Evolutionary conservation across 1,284 basidiomycete genomes (phyloP).

Genomic region (Apiotrichum siamense): DNA sequence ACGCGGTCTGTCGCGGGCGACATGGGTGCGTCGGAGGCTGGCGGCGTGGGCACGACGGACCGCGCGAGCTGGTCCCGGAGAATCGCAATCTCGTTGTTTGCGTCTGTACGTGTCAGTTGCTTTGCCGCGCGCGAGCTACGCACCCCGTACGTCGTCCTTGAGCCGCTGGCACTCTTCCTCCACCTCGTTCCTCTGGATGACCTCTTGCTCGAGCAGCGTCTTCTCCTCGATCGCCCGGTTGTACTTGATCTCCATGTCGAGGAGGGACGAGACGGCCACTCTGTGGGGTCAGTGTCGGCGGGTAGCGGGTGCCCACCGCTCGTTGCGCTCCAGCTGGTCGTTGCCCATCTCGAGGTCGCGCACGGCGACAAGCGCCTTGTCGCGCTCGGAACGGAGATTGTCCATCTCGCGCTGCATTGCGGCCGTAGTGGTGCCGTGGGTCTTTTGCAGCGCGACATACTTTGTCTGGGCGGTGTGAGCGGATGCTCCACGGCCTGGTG

Average conservation of each 20-base stretch:
- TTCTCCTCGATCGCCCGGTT: conserved; percentile 90
- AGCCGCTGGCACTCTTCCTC: conserved; percentile 89
- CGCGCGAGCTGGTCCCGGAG: conserved; percentile 60
- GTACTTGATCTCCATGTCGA: conserved; percentile 87
- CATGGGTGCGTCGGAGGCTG: conserved; percentile 32
- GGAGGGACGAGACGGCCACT: conserved; percentile 81
- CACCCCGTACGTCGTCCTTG: conserved; percentile 89
- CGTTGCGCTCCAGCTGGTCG: conserved; percentile 87
- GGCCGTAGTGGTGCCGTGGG: conserved; percentile 72
- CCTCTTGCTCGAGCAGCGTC: conserved; percentile 90
- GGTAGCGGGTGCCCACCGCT: conserved; percentile 50
- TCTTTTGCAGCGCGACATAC: conserved; percentile 81
- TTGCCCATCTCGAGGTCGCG: conserved; percentile 93
- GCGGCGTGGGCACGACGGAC: conserved; percentile 30
- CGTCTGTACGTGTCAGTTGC: conserved; percentile 31
- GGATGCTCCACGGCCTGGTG: no score
- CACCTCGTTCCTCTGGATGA: conserved; percentile 80
- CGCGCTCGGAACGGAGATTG: conserved; percentile 65
- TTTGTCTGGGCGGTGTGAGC: conserved; percentile 58
- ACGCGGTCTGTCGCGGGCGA: conserved; percentile 29
- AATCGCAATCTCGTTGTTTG: conserved; percentile 75
- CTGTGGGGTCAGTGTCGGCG: conserved; percentile 20
- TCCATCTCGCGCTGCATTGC: conserved; percentile 68
- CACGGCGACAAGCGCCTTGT: conserved; percentile 69
- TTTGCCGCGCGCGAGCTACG: conserved; percentile 18